Percentiles rank a stretch among this genome's conserved stretches.
These are phyloP conservation scores for Chloromonas sp. DNA, from an alignment of 163 green algal species.

Conservation along the genomic window DNA sequence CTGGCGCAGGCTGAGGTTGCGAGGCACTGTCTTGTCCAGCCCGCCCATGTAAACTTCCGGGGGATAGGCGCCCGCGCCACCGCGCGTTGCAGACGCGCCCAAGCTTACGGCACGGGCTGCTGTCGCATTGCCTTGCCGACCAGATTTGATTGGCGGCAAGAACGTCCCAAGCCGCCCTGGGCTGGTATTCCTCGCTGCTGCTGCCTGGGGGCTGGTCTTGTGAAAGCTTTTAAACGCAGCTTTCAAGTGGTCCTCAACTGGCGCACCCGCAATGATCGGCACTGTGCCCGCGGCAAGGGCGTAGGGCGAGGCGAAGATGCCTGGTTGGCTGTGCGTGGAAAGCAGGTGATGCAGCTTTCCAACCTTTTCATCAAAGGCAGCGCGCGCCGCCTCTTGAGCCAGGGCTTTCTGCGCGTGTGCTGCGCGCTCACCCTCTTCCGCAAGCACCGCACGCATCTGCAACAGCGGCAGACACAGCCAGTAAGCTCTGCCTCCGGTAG, in stretches of 20 bases:
- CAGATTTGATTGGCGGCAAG: too few relatives aligned
- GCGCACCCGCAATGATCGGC: conserved; percentile 25
- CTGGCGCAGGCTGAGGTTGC: conserved; percentile 25
- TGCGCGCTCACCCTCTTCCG: conserved; percentile 26
- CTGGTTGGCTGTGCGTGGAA: conserved; percentile 36
- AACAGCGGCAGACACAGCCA: too few relatives aligned
- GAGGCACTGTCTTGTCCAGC: conserved; percentile 13
- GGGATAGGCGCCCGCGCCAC: neutral
- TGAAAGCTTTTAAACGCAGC: neutral
- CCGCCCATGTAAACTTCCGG: conserved; percentile 15
- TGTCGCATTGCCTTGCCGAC: too few relatives aligned
- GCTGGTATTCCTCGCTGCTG: too few relatives aligned
- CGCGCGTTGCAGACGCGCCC: too few relatives aligned
- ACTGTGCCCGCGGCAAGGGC: conserved; percentile 26
- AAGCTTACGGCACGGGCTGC: too few relatives aligned
- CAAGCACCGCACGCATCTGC: conserved; percentile 24
- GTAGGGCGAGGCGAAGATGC: conserved; percentile 50
- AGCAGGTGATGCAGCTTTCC: conserved; percentile 47
- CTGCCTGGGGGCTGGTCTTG: too few relatives aligned
- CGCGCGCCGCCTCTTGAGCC: conserved; percentile 26
- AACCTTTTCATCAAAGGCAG: conserved; percentile 31
- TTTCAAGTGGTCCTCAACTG: conserved; percentile 37
- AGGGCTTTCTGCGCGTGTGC: conserved; percentile 13
- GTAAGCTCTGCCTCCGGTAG: too few relatives aligned
- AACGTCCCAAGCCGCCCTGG: too few relatives aligned